These are phyloP conservation scores for Penicillium goetzii DNA, from an alignment of 495 filamentous ascomycete species.

Conservation along the genomic window DNA sequence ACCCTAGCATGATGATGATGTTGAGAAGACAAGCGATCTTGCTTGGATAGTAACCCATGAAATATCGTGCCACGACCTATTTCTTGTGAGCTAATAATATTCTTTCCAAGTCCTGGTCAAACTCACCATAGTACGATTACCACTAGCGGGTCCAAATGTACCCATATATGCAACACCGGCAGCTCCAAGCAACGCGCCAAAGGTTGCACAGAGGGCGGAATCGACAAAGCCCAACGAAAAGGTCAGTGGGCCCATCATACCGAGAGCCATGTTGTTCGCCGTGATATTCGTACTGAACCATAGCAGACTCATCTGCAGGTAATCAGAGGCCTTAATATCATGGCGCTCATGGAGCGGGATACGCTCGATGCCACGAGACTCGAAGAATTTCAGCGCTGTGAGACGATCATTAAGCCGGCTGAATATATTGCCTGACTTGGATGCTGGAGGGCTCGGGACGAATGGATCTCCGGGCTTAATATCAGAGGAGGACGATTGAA, in stretches of 20 bases:
- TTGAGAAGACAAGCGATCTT: constrained; percentile 69
- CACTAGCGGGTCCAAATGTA: constrained; percentile 64
- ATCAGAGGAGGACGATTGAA: neutral
- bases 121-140: constrained; percentile 66
- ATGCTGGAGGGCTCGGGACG: neutral
- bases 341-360: constrained; percentile 56
- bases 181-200: constrained; percentile 59
- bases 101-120: neutral
- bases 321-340: constrained; percentile 25
- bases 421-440: constrained; percentile 21
- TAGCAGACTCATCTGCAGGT: constrained; percentile 60
- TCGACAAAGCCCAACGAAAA: constrained; percentile 65
- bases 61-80: constrained; percentile 65
- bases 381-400: constrained; percentile 53
- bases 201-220: constrained; percentile 57
- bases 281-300: constrained; percentile 69
- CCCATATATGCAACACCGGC: constrained; percentile 63
- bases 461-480: neutral
- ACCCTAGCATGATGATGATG: constrained; percentile 68
- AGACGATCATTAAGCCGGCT: constrained; percentile 33
- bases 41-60: constrained; percentile 73
- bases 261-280: constrained; percentile 65
- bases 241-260: constrained; percentile 62
- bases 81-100: neutral
- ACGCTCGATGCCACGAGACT: constrained; percentile 67